A percentile compares a stretch with the other conserved stretches of the same genome.
These are phyloP conservation scores for Pichia sp. DNA, from an alignment of 1,139 yeast genomes.

Conservation along the genomic window DNA sequence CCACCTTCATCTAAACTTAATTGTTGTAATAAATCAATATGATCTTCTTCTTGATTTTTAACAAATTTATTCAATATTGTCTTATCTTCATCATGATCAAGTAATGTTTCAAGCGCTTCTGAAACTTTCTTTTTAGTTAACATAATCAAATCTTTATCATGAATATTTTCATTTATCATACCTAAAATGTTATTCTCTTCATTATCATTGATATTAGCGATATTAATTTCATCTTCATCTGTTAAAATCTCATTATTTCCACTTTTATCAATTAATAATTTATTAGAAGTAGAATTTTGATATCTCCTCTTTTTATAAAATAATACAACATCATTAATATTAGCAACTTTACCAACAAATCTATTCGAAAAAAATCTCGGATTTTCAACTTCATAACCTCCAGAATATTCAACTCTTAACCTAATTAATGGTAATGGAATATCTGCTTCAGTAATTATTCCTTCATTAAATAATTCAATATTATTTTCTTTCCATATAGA, in stretches of 20 bases:
- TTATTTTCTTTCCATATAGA: conserved; percentile 42
- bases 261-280: background rate
- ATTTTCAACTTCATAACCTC: conserved; percentile 88
- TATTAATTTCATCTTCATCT: conserved; percentile 29
- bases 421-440: conserved; percentile 74
- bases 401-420: conserved; percentile 80
- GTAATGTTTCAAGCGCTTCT: conserved; percentile 66
- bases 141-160: conserved; percentile 57
- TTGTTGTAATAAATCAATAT: conserved; percentile 50
- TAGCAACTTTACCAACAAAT: conserved; percentile 89
- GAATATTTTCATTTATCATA: conserved; percentile 55
- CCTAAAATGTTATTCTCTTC: conserved; percentile 43
- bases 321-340: conserved; percentile 75
- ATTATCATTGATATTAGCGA: conserved; percentile 24
- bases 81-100: conserved; percentile 64
- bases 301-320: conserved; percentile 47
- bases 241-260: conserved; percentile 18
- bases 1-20: conserved; percentile 29
- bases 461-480: conserved; percentile 25
- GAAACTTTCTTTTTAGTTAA: conserved; percentile 75
- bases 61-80: conserved; percentile 63
- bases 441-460: conserved; percentile 21
- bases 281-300: conserved; percentile 17
- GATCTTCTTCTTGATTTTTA: conserved; percentile 57
- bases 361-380: conserved; percentile 82